Evolutionary conservation across 106 monocot species (phyloP).

Genomic region (Dendrobium chrysotoxum): DNA sequence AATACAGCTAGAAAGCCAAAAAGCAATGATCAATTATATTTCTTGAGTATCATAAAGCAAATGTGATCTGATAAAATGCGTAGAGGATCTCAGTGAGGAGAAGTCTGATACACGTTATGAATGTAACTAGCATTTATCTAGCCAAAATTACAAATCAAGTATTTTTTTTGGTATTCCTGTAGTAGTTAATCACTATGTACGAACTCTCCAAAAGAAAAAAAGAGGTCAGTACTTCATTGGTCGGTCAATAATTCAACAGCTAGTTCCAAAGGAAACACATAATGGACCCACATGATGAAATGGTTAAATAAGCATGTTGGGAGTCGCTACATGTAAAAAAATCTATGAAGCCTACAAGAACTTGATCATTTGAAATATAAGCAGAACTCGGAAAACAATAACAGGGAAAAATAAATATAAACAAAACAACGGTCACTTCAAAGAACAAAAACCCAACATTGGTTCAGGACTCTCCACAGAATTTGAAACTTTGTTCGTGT

Average conservation of each 20-base stretch:
- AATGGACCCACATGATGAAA: background rate
- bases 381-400: background rate
- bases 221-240: background rate
- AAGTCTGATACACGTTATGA: background rate
- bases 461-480: background rate
- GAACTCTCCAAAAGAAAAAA: background rate
- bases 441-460: background rate
- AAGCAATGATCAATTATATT: background rate
- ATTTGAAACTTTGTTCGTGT: background rate
- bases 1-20: background rate
- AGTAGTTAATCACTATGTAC: background rate
- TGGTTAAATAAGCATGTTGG: background rate
- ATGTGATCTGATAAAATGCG: background rate
- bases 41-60: background rate
- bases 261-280: background rate
- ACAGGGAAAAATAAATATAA: background rate
- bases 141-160: conserved; percentile 3
- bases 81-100: background rate
- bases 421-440: background rate
- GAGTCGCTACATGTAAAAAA: background rate
- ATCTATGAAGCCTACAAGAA: background rate
- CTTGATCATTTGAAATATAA: background rate
- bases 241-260: background rate
- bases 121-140: background rate
- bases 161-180: background rate